Conservation (phyloP, 805 yeast species). For the Saturnispora diversa region DNA sequence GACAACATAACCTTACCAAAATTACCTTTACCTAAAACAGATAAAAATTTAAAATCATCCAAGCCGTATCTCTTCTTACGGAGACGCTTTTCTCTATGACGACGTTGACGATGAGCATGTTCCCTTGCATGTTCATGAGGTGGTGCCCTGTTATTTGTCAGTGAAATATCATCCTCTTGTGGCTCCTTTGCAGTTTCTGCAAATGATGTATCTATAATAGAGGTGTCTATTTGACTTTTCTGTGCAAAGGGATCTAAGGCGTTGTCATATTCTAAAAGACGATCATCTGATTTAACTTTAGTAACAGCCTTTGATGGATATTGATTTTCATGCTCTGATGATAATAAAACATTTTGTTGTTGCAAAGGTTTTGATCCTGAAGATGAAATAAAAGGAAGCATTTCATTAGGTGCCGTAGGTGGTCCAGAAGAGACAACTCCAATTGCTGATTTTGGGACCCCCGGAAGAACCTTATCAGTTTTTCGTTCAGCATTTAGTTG, state of each 20-base stretch:
- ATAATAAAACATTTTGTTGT: not conserved
- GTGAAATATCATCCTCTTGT: not conserved
- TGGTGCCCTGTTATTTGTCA: conserved; percentile 8
- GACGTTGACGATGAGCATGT: conserved; percentile 16
- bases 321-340: not conserved
- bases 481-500: not conserved
- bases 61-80: conserved; percentile 74
- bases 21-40: conserved; percentile 96
- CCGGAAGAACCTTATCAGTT: not conserved
- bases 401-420: not conserved
- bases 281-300: conserved; percentile 1
- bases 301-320: conserved; percentile 25
- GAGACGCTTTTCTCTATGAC: conserved; percentile 29
- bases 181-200: conserved; percentile 1
- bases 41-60: conserved; percentile 89
- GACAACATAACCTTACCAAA: conserved; percentile 98
- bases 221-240: not conserved
- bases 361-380: not conserved
- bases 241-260: conserved; percentile 9
- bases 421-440: not conserved
- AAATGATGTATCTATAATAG: not conserved
- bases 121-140: conserved; percentile 16
- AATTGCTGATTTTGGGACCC: conserved; percentile 1
- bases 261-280: not conserved
- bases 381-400: not conserved